Evolutionary conservation across 2,329 filamentous ascomycete genomes (phyloP).

Genomic region (Paracorniculantispora psalliotae): DNA sequence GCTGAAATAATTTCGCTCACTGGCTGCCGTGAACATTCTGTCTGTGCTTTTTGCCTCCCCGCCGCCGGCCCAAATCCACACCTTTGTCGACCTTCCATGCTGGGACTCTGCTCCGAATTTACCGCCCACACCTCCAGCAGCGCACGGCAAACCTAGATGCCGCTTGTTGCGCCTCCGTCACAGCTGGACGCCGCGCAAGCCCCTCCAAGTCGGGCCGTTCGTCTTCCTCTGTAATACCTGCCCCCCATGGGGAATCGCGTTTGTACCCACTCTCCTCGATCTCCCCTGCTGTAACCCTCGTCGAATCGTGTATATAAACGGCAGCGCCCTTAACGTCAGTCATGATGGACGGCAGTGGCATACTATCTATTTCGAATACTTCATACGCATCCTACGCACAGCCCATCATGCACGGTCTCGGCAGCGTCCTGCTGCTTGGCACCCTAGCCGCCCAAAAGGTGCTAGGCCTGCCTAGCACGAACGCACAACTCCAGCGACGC

Average conservation of each 20-base stretch:
- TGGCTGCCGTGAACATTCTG: no score
- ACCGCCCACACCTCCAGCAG: not conserved
- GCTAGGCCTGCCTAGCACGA: conserved; percentile 39
- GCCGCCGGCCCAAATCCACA: not conserved
- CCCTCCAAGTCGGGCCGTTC: conserved; percentile 6
- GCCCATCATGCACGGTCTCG: conserved; percentile 44
- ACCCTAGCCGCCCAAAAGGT: conserved; percentile 47
- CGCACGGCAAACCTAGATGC: not conserved
- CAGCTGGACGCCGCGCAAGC: not conserved
- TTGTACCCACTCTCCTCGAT: conserved; percentile 3
- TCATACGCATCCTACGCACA: conserved; percentile 24
- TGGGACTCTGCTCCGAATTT: conserved; percentile 1
- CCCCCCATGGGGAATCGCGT: conserved; percentile 6
- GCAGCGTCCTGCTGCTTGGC: conserved; percentile 47
- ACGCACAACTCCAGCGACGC: conserved; percentile 25
- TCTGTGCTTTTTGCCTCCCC: not conserved
- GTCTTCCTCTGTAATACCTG: not conserved
- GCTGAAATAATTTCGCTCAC: no score
- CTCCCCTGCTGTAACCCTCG: not conserved
- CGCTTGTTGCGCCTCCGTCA: not conserved
- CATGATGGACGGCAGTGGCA: not conserved
- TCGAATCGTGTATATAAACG: not conserved
- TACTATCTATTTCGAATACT: not conserved
- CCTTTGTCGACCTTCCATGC: conserved; percentile 1
- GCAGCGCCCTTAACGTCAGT: not conserved